Conservation (phyloP, 768 basidiomycete genomes). For the Agrocybe chaxingu region DNA sequence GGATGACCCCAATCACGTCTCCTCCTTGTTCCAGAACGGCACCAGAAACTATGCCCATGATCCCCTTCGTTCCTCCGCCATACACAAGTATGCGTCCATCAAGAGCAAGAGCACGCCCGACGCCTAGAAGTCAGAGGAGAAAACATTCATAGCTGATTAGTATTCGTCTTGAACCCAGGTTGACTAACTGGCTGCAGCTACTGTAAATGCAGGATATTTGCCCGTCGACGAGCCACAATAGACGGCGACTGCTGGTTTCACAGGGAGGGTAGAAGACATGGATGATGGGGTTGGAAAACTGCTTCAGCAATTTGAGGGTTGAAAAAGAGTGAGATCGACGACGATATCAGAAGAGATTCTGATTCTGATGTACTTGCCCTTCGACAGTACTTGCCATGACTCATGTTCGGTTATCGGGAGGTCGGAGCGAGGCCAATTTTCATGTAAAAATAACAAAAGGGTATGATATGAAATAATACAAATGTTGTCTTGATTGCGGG, state of each 20-base stretch:
- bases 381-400: too few relatives aligned
- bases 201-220: conserved; percentile 52
- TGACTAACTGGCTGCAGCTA: conserved; percentile 69
- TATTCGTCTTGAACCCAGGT: neutral
- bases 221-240: conserved; percentile 83
- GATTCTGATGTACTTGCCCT: too few relatives aligned
- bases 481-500: too few relatives aligned
- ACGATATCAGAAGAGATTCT: neutral
- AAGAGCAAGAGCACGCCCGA: conserved; percentile 70
- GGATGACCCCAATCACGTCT: conserved; percentile 73
- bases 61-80: conserved; percentile 78
- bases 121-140: conserved; percentile 37
- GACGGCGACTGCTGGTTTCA: conserved; percentile 56
- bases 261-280: neutral
- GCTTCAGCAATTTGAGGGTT: too few relatives aligned
- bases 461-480: too few relatives aligned
- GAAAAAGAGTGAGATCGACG: neutral
- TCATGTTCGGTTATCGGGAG: too few relatives aligned
- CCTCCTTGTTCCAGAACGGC: conserved; percentile 67
- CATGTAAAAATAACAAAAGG: too few relatives aligned
- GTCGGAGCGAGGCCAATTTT: too few relatives aligned
- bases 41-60: conserved; percentile 83
- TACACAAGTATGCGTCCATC: conserved; percentile 71
- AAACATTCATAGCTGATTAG: neutral
- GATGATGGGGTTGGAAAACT: neutral